phyloP scores from a whole-genome alignment of 306 rosid genomes.

The Prunus mongolica region DNA sequence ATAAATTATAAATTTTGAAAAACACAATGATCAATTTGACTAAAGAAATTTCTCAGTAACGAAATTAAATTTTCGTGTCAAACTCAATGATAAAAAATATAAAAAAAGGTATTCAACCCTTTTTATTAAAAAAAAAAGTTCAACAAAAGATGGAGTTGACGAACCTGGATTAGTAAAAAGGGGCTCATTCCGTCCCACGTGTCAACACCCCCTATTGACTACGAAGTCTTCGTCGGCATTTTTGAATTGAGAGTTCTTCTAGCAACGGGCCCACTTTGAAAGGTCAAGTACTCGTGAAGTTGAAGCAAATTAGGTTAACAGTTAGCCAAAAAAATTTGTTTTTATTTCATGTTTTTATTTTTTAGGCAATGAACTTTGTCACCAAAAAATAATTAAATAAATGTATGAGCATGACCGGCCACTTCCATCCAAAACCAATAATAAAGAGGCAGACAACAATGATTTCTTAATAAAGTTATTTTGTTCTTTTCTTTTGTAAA shows the following conservation, averaged over 20 bases:
- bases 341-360: neutral
- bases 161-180: neutral
- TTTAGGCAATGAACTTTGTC: neutral
- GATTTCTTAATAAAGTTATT: neutral
- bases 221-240: neutral
- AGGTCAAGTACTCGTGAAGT: neutral
- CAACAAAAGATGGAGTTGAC: conserved; percentile 5
- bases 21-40: too few relatives aligned
- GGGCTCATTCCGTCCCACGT: neutral
- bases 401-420: neutral
- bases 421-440: neutral
- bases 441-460: neutral
- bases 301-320: neutral
- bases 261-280: neutral
- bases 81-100: too few relatives aligned
- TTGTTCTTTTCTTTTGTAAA: neutral
- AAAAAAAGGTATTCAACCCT: too few relatives aligned
- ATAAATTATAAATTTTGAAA: too few relatives aligned
- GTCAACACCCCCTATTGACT: conserved; percentile 10
- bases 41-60: too few relatives aligned
- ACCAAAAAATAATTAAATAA: neutral
- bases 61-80: too few relatives aligned
- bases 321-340: neutral
- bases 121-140: too few relatives aligned
- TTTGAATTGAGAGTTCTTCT: neutral